These are phyloP conservation scores for Saccharomycopsis crataegensis DNA, from an alignment of 1,139 yeast species.

Conservation along the genomic window DNA sequence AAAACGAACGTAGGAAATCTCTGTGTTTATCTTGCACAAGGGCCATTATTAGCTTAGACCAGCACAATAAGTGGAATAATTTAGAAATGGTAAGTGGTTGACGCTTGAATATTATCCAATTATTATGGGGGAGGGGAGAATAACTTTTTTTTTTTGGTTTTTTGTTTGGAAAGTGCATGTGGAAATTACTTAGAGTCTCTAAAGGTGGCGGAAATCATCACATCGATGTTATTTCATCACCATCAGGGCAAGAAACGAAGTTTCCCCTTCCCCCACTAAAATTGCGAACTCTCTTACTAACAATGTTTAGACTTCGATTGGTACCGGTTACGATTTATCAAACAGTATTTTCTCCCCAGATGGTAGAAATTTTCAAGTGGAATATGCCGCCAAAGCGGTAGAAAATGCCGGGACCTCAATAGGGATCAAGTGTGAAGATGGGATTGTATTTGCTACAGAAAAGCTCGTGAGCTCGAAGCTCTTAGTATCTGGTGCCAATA, in stretches of 20 bases:
- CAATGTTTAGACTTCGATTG: slow-evolving; percentile 66
- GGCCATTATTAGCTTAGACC: no score
- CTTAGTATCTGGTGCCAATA: slow-evolving; percentile 82
- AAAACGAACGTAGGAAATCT: background rate
- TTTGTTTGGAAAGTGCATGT: no score
- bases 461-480: slow-evolving; percentile 82
- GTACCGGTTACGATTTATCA: slow-evolving; percentile 95
- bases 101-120: no score
- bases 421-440: slow-evolving; percentile 88
- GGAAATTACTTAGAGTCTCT: no score
- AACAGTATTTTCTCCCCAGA: slow-evolving; percentile 85
- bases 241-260: background rate
- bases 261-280: no score
- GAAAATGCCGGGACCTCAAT: slow-evolving; percentile 95
- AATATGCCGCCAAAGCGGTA: slow-evolving; percentile 95
- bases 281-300: no score
- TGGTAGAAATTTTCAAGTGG: slow-evolving; percentile 98
- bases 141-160: no score
- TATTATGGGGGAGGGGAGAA: no score
- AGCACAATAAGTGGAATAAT: no score
- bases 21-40: no score
- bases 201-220: background rate
- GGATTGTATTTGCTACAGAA: slow-evolving; percentile 94
- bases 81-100: no score
- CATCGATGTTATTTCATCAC: background rate